These are phyloP conservation scores for Fusarium fujikuroi DNA, from an alignment of 2,329 filamentous ascomycete species.

Conservation along the genomic window DNA sequence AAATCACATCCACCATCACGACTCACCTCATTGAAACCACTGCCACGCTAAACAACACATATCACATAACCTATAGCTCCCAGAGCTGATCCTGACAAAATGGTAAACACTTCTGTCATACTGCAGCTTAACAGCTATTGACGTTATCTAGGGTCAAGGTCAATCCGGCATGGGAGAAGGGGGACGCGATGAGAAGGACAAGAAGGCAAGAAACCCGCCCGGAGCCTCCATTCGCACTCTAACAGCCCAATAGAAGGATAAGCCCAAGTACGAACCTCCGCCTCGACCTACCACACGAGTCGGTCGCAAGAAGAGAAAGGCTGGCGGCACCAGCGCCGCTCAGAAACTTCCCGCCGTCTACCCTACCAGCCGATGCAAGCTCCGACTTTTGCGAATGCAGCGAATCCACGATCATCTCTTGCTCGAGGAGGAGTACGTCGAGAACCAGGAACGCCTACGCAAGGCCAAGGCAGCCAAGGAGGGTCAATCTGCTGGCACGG, in stretches of 20 bases:
- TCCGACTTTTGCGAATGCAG: conserved; percentile 97
- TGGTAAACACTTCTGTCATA: conserved; percentile 42
- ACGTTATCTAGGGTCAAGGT: conserved; percentile 73
- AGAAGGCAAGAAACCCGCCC: conserved; percentile 74
- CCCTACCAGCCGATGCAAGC: conserved; percentile 96
- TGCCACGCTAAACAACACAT: conserved; percentile 4
- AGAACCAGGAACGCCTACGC: conserved; percentile 96
- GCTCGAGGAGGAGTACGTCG: conserved; percentile 97
- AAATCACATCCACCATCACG: conserved; percentile 37
- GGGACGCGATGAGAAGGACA: conserved; percentile 87
- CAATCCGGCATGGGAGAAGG: conserved; percentile 90
- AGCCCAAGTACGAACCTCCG: conserved; percentile 99
- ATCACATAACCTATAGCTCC: conserved; percentile 36
- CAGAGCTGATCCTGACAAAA: conserved; percentile 48
- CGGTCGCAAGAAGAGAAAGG: conserved; percentile 98
- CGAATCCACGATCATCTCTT: conserved; percentile 97
- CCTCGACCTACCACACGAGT: conserved; percentile 96
- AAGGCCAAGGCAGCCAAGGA: conserved; percentile 88
- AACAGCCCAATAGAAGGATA: conserved; percentile 80
- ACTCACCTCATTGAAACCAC: conserved; percentile 16
- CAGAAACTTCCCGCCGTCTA: conserved; percentile 95
- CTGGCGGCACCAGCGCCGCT: conserved; percentile 89
- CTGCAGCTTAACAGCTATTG: conserved; percentile 16
- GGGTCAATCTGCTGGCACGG: conserved; percentile 73
- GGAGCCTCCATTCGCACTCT: conserved; percentile 4